A percentile compares a stretch with the other conserved stretches of the same genome.
Conservation (phyloP, 805 yeast genomes). For the Spathaspora boniae region DNA sequence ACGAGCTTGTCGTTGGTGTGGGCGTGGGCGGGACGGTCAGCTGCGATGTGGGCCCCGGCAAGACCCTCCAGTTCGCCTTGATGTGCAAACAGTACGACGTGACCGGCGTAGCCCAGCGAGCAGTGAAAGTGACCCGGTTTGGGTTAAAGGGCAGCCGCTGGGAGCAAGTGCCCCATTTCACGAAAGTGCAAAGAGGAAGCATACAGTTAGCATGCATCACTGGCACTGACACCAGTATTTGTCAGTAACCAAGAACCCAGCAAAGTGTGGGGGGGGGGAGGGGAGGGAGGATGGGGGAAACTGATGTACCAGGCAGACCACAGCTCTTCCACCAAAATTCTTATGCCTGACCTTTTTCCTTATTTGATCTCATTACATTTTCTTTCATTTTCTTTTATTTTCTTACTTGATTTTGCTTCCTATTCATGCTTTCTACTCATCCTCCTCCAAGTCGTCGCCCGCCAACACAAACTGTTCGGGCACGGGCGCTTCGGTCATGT, state of each 20-base stretch:
- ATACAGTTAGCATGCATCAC: constrained; percentile 11
- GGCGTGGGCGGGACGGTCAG: constrained; percentile 5
- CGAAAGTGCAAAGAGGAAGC: constrained; percentile 4
- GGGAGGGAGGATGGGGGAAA: too few relatives aligned
- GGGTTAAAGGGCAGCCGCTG: constrained; percentile 2
- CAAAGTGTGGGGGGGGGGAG: background rate
- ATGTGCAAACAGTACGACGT: constrained; percentile 4
- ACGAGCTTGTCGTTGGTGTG: constrained; percentile 1
- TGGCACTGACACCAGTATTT: constrained; percentile 3
- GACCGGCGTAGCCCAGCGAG: constrained; percentile 6
- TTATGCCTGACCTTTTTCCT: background rate
- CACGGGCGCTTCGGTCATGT: constrained; percentile 68
- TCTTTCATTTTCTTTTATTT: too few relatives aligned
- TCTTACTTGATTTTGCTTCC: background rate
- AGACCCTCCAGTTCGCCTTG: constrained; percentile 8
- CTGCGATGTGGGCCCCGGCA: constrained; percentile 8
- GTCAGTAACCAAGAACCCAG: background rate
- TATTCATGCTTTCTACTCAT: constrained; percentile 12
- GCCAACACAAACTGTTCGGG: constrained; percentile 68
- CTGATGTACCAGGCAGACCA: too few relatives aligned
- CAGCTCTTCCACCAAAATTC: background rate
- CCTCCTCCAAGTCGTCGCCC: constrained; percentile 48
- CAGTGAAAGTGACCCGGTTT: constrained; percentile 1
- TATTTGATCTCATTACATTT: background rate
- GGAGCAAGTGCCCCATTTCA: constrained; percentile 4